phyloP scores from a whole-genome alignment of 805 yeast species.

The Myxozyma neotropica region DNA sequence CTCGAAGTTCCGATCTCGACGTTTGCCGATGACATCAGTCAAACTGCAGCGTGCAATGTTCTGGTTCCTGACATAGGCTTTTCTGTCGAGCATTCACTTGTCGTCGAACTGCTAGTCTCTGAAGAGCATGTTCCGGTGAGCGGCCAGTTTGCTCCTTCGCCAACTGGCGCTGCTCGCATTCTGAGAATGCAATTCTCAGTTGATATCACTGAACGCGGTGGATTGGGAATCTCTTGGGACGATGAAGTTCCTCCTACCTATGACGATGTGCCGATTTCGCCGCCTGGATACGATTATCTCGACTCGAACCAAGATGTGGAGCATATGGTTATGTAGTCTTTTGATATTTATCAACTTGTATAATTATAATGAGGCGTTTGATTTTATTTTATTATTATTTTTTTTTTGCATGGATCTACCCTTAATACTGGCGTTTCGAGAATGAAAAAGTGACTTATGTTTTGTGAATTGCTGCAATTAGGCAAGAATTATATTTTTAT shows the following conservation, averaged over 20 bases:
- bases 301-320: constrained; percentile 20
- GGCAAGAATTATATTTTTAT: too few relatives aligned
- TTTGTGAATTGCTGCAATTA: too few relatives aligned
- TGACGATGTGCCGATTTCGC: constrained; percentile 81
- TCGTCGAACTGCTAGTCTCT: constrained; percentile 90
- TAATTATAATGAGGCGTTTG: too few relatives aligned
- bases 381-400: too few relatives aligned
- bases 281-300: constrained; percentile 69
- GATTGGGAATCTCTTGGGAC: constrained; percentile 97
- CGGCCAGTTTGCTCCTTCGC: constrained; percentile 50
- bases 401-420: too few relatives aligned
- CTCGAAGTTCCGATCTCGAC: constrained; percentile 47
- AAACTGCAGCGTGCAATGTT: constrained; percentile 63
- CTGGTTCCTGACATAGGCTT: constrained; percentile 81
- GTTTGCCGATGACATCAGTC: constrained; percentile 10
- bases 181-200: constrained; percentile 91
- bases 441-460: too few relatives aligned
- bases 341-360: too few relatives aligned
- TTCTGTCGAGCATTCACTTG: constrained; percentile 70
- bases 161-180: constrained; percentile 93
- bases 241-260: constrained; percentile 98
- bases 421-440: too few relatives aligned
- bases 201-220: constrained; percentile 84
- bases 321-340: constrained; percentile 16
- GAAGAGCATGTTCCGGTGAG: constrained; percentile 62